Base-by-base conservation (phyloP, 1,284 basidiomycete genomes). In the Agaricales sp. region DNA sequence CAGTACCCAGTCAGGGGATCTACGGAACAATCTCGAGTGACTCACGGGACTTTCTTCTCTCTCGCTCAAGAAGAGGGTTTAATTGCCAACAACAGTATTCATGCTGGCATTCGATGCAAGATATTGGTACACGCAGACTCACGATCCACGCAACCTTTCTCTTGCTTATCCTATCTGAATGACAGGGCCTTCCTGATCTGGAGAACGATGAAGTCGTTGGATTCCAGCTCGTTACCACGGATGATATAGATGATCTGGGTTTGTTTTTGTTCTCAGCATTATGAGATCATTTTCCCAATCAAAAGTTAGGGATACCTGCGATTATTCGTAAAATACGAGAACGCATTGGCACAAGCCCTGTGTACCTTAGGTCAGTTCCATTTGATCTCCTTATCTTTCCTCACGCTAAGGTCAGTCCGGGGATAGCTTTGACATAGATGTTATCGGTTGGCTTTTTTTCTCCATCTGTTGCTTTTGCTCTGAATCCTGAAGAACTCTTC, bases 31-130 rank as follows among this genome's bases (percentile, higher is more conserved):
- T 80, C 81, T 30, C 75, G 72, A 44, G 67, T 86, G 44, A 87
- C 78, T 0, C 86, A 88, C 57, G 87, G 86, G 46, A 86, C 82
- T 11, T 89, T 87, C 66, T 89, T 89, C 65, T 74, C 77, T 59
- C 60, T 82, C 30, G 87, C 87, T 1, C 69, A 73, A 35, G 74
- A 86, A 57, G 87, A 91, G 61, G 82, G 82, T 2, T 66, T 90
- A 37, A 74, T 90, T 53, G 69, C 75, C 14, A 84, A 86, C 57
- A 75, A 71, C 45, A 87, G 82, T 55, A 74, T 89, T 25, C 87
- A 89, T 58, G 86, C 81, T 16, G 87, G 88, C 3, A 84, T 90
- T 52, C 71, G 87, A 24, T 83, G 80, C 67, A 87, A 85, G 59
- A 65, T 89, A 50, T 60, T 61, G 39, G 83, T 83, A 58, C 51